Evolutionary conservation across 1,139 yeast species (phyloP), one percentile per base, ranked within the genome.

Genomic region (Pichia sp.): DNA sequence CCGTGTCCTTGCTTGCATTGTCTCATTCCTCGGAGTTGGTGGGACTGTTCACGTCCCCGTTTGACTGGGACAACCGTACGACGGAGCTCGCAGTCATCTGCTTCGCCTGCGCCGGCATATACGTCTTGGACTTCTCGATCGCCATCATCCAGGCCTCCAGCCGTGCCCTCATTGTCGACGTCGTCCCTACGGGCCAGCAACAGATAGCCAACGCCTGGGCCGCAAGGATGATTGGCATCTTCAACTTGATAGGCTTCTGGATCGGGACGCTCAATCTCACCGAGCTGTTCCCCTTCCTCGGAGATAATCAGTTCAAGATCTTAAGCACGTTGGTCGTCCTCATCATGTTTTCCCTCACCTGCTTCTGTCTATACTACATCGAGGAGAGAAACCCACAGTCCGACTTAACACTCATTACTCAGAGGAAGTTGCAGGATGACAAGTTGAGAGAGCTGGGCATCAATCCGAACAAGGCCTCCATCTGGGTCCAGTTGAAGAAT

Each of bases 141-240:
- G 79, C 80, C 57, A 76, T 78, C 2, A 83, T 82, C 47, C 85
- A 81, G 61, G 84, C 86, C 0, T 75, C 83, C n/a, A 71, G 81
- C 14, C 70, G 87, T 14, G 85, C 87, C 0, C 71, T 81, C 34
- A 80, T 82, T 46, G 84, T 81, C 29, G 87, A 82, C 61, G 75
- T 78, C 52, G 76, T 81, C 9, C 80, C 84, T 1, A 69, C 78
- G 1, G 65, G 71, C 31, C 82, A 79, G 58, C 87, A 82, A 58
- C 80, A 78, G 55, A 62, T 69, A 5, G 84, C 86, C 20, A 84
- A 84, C 63, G 89, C 88, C 1, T 83, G 87, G 88, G 90, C 89
- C 0, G 87, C 89, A 2, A 68, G 88, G 49, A 79, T 84, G 77
- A 81, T 84, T 55, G 83, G 85, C 0, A 70, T 71, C 1, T 84